Evolutionary conservation across 2,329 filamentous ascomycete genomes (phyloP).

Genomic region (Sporothrix variecibatus): DNA sequence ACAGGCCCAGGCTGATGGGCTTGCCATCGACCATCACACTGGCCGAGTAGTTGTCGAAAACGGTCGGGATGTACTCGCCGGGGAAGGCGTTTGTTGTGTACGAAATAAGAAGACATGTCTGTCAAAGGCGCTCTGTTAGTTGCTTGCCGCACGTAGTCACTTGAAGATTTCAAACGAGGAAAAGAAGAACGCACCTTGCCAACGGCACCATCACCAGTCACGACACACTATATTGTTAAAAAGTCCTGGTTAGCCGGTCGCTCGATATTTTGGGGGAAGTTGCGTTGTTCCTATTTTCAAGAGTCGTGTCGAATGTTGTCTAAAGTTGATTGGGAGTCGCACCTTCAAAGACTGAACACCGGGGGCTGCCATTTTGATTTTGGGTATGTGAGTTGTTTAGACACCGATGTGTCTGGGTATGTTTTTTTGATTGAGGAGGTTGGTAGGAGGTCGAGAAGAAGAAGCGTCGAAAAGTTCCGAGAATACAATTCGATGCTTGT

Average conservation of each 20-base stretch:
- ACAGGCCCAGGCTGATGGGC: conserved; percentile 92
- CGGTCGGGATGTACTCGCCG: conserved; percentile 99
- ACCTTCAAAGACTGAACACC: conserved; percentile 93
- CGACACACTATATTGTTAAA: conserved; percentile 72
- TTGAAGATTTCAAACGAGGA: too few relatives aligned
- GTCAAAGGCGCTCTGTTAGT: conserved; percentile 36
- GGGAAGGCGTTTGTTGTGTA: conserved; percentile 99
- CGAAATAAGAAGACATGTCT: conserved; percentile 99
- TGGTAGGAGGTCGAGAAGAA: not conserved
- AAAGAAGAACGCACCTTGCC: conserved; percentile 70
- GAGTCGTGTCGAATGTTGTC: not conserved
- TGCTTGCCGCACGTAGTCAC: not conserved
- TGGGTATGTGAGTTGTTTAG: conserved; percentile 1
- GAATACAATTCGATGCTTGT: not conserved
- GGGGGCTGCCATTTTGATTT: conserved; percentile 71
- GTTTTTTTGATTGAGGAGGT: not conserved
- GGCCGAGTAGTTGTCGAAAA: conserved; percentile 99
- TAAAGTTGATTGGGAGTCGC: conserved; percentile 36
- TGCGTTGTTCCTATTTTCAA: not conserved
- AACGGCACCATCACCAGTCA: conserved; percentile 98
- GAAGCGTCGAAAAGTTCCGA: not conserved
- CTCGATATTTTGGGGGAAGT: not conserved
- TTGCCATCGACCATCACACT: conserved; percentile 99
- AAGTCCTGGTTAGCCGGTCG: not conserved
- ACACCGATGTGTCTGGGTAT: conserved; percentile 17